These are phyloP conservation scores for Lanzia echinophila DNA, from an alignment of 2,329 filamentous ascomycete genomes.

Conservation along the genomic window DNA sequence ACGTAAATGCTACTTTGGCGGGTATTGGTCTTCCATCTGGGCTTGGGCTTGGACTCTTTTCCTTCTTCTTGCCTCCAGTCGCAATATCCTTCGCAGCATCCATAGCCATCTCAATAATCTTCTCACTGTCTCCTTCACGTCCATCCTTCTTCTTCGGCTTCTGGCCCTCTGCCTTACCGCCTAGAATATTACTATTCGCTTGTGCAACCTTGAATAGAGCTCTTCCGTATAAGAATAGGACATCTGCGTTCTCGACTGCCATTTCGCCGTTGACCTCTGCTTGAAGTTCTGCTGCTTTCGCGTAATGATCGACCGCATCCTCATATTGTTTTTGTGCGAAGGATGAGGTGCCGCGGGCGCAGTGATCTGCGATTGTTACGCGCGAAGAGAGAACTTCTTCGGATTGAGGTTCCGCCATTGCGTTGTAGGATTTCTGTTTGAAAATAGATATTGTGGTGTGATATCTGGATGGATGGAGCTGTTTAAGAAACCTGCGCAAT, in stretches of 20 bases:
- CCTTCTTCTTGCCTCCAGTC: constrained; percentile 28
- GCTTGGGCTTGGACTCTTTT: constrained; percentile 39
- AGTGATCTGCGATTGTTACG: constrained; percentile 69
- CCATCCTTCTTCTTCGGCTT: constrained; percentile 38
- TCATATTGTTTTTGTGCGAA: constrained; percentile 87
- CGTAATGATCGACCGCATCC: constrained; percentile 80
- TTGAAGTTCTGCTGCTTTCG: constrained; percentile 82
- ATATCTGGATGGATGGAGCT: too few species aligned
- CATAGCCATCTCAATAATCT: constrained; percentile 38
- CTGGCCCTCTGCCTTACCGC: constrained; percentile 55
- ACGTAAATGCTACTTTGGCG: constrained; percentile 75
- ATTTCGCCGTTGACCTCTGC: constrained; percentile 89
- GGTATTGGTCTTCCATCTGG: too few species aligned
- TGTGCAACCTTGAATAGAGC: constrained; percentile 91
- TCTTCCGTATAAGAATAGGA: constrained; percentile 90
- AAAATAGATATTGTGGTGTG: too few species aligned
- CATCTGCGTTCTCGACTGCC: constrained; percentile 81
- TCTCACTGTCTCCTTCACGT: constrained; percentile 37
- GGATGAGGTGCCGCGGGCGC: constrained; percentile 70
- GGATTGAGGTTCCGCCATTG: too few species aligned
- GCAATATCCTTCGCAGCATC: constrained; percentile 38
- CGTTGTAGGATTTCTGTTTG: too few species aligned
- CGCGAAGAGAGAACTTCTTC: constrained; percentile 34
- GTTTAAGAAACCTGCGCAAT: too few species aligned
- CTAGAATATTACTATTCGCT: constrained; percentile 88